Base-by-base conservation (phyloP, 129 eudicot genomes). In the Escallonia rubra region DNA sequence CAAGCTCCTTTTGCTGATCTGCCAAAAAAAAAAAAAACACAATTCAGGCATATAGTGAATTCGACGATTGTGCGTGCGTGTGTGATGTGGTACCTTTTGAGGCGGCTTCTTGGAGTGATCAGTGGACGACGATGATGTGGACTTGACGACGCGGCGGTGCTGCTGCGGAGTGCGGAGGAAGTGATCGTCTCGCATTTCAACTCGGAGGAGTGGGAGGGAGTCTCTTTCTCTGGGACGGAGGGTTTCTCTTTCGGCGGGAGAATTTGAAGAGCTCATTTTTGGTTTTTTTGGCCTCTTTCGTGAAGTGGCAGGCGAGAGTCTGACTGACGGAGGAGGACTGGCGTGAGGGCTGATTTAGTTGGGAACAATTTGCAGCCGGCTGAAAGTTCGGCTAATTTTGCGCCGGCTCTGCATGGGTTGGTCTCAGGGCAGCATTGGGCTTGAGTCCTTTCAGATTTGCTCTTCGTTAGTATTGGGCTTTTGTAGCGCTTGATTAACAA, bases 131-230 rank as follows among this genome's bases (percentile, higher is more conserved):
- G 78, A 78, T 15, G 62, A 6, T 50, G 74, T 72, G 74, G 75
- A 75, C 70, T 60, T 65, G 2, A 72, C 43, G 43, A 65, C 62
- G 16, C 3, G 16, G 14, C 43, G 72, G 9, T 66, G 79, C 54
- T 66, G 72, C 62, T 78, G 79, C 2, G 86, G 82, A 8, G 82
- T 76, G 62, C 65, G 86, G 54, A 51, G 62, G 23, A 72, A 73
- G 64, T 64, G 44, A 47, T 5, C 10, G n/a, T 76, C 76, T 68
- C 42, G 67, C 79, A 67, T 72, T 34, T 67, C 34, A 23, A 23
- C 34, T 0, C 34, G 34, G 34, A 23, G 34, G 34, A 23, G 34
- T 23, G 34, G 34, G n/a, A n/a, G n/a, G n/a, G n/a, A n/a, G 52
- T 14, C 60, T 1, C 2, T 69, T 38, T 11, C 59, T 65, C 55